phyloP scores from a whole-genome alignment of 768 basidiomycete species.

The Lactarius hengduanensis region DNA sequence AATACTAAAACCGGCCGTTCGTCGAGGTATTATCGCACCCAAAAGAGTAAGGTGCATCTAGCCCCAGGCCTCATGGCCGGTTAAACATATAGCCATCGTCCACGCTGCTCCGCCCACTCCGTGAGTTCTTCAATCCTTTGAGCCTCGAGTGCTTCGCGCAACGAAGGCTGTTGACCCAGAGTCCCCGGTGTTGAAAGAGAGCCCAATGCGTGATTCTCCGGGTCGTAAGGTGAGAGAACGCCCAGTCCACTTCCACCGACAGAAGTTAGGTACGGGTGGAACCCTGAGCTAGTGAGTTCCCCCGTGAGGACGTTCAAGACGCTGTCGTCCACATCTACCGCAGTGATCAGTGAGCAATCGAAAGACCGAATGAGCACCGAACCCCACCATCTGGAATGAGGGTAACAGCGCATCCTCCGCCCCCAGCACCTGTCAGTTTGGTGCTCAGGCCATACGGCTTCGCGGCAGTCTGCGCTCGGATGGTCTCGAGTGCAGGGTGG shows the following conservation, averaged over 20 bases:
- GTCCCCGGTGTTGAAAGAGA: conserved; percentile 33
- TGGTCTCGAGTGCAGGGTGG: conserved; percentile 82
- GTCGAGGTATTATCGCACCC: neutral
- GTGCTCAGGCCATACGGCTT: conserved; percentile 72
- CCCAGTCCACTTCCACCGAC: conserved; percentile 94
- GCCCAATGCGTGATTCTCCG: conserved; percentile 30
- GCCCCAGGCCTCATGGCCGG: neutral
- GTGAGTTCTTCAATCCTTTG: conserved; percentile 35
- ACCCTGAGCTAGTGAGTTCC: conserved; percentile 60
- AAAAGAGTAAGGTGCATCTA: neutral
- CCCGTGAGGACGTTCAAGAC: conserved; percentile 56
- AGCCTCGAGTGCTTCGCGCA: conserved; percentile 33
- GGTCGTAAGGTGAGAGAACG: conserved; percentile 60
- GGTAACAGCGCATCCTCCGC: conserved; percentile 97
- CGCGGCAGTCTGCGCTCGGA: conserved; percentile 65
- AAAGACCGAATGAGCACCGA: conserved; percentile 22
- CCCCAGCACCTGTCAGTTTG: conserved; percentile 97
- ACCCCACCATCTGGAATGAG: conserved; percentile 86
- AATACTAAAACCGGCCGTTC: neutral
- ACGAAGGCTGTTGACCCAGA: conserved; percentile 20
- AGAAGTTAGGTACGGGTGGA: conserved; percentile 83
- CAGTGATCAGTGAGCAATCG: neutral
- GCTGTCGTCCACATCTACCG: conserved; percentile 67
- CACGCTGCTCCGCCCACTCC: conserved; percentile 39
- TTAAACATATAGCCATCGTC: conserved; percentile 44